Evolutionary conservation across 176 grass and related monocot species (phyloP).

Genomic region (Avena insularis): DNA sequence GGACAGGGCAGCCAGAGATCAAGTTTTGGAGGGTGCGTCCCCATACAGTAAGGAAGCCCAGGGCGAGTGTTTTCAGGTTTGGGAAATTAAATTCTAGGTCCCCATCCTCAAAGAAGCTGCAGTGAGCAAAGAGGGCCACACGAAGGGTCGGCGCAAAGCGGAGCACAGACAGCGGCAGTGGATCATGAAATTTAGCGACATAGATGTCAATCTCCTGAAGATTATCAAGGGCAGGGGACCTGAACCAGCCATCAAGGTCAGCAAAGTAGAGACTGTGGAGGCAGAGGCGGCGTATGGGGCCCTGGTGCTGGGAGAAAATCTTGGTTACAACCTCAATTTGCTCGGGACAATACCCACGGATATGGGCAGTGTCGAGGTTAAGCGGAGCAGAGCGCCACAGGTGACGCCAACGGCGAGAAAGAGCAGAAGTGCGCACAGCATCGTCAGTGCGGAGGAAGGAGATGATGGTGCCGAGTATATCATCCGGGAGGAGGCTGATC

Average conservation of each 20-base stretch:
- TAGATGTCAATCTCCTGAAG: constrained; percentile 17
- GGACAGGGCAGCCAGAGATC: constrained; percentile 18
- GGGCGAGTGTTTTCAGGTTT: background rate
- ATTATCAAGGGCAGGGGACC: background rate
- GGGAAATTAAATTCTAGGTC: background rate
- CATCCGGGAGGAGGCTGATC: background rate
- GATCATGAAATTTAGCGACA: background rate
- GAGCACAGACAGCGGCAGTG: background rate
- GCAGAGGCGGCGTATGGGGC: background rate
- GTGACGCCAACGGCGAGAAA: background rate
- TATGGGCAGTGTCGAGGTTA: background rate
- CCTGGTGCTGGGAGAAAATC: constrained; percentile 1
- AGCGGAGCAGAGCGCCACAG: background rate
- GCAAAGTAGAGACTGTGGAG: constrained; percentile 6
- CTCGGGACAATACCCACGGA: background rate
- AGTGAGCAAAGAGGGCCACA: background rate
- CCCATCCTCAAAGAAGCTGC: constrained; percentile 3
- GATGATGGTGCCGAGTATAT: background rate
- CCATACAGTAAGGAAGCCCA: background rate
- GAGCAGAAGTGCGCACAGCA: background rate
- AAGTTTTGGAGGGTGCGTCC: background rate
- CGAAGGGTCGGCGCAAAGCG: background rate
- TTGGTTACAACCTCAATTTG: background rate
- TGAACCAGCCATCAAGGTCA: background rate
- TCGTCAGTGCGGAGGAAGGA: background rate